A percentile compares a stretch with the other conserved stretches of the same genome.
These are phyloP conservation scores for Termitomyces sp. DNA, from an alignment of 768 basidiomycete genomes.

Conservation along the genomic window DNA sequence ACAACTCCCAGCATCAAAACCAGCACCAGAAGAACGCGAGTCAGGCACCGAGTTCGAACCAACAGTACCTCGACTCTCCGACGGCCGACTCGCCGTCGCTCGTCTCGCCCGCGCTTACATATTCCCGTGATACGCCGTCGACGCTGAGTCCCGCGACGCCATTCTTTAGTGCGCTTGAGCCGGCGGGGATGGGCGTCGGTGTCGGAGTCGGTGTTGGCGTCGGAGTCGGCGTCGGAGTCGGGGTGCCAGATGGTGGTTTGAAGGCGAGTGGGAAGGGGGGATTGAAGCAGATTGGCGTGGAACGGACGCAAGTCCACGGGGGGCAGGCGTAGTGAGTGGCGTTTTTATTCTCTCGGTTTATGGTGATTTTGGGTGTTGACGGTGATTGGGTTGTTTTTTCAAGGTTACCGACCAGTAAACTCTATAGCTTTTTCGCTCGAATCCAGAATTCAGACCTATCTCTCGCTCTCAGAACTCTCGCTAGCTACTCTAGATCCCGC, in stretches of 20 bases:
- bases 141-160: slow-evolving; percentile 70
- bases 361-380: neutral
- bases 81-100: slow-evolving; percentile 40
- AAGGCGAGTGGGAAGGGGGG: neutral
- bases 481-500: neutral
- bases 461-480: neutral
- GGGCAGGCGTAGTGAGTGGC: neutral
- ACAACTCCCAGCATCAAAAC: neutral
- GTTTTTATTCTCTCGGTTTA: neutral
- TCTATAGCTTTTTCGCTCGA: neutral
- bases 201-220: neutral
- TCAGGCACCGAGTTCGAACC: neutral
- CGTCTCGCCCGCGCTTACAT: slow-evolving; percentile 65
- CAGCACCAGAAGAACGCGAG: neutral
- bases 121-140: slow-evolving; percentile 56
- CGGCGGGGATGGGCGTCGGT: slow-evolving; percentile 20
- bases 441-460: neutral
- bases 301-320: neutral
- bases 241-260: neutral
- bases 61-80: neutral
- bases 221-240: neutral
- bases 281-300: neutral
- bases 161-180: slow-evolving; percentile 65
- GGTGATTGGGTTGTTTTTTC: neutral
- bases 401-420: neutral